phyloP scores from a whole-genome alignment of 345 rosid genomes.

The Camelina hispida region DNA sequence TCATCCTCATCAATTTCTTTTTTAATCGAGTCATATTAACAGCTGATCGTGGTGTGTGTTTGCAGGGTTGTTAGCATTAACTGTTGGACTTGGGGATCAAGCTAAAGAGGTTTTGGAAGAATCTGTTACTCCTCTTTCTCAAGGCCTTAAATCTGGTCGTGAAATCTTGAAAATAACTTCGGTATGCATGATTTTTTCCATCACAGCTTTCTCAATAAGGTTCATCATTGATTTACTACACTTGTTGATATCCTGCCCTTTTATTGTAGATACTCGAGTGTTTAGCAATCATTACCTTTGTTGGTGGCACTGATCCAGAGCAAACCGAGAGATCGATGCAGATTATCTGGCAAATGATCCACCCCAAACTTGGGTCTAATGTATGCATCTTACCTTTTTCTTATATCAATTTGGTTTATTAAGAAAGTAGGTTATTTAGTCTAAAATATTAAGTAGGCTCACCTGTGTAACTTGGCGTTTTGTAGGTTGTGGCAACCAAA shows the following conservation, averaged over 20 bases:
- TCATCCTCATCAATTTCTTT: not conserved
- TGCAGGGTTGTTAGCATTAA: constrained; percentile 82
- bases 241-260: constrained; percentile 5
- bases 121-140: constrained; percentile 64
- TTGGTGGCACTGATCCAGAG: constrained; percentile 69
- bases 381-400: constrained; percentile 50
- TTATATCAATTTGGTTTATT: constrained; percentile 20
- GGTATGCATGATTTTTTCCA: constrained; percentile 44
- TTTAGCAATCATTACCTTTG: constrained; percentile 81
- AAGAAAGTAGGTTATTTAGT: not conserved
- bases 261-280: constrained; percentile 71
- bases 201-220: not conserved
- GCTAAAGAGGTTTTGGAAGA: constrained; percentile 72
- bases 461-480: not conserved
- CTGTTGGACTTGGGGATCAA: constrained; percentile 71
- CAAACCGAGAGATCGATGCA: constrained; percentile 85
- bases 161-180: constrained; percentile 59
- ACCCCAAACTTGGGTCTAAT: constrained; percentile 83
- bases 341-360: constrained; percentile 89
- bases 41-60: constrained; percentile 26
- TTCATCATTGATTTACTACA: not conserved
- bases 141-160: constrained; percentile 67
- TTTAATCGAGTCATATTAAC: not conserved
- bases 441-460: not conserved
- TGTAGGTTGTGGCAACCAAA: constrained; percentile 72